Base-by-base conservation (phyloP, 2,329 filamentous ascomycete species). In the Neopestalotiopsis clavispora region DNA sequence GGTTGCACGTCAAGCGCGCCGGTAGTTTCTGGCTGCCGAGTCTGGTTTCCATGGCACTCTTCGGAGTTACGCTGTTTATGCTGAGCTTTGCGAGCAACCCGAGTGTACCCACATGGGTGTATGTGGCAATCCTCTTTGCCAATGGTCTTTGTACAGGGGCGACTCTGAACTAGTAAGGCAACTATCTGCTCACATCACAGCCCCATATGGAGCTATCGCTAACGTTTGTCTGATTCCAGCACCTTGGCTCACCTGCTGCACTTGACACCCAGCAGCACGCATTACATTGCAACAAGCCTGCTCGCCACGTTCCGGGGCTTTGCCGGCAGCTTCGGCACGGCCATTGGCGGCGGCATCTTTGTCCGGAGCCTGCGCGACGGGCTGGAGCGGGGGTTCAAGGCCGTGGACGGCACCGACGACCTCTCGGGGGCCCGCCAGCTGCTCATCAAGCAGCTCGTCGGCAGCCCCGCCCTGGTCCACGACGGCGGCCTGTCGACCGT, bases 271-370 rank as follows among this genome's bases (percentile, higher is more conserved):
- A 84, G 87, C 0, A 84, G 88, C 6, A 89, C 90, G 1, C 92
- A 95, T 74, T 94, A 92, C 75, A 89, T 96, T 64, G 89, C 92
- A 3, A 94, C 91, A 0, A 92, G 92, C 13, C 83, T 97, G 57
- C 80, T 95, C 4, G 89, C 91, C 34, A 97, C 93, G 0, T 95
- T 95, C 80, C 87, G 94, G 4, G 92, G 92, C 4, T 95, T 96
- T 71, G 92, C 92, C 0, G 93, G 93, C 14, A 92, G 90, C 65
- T 96, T 97, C 74, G 93, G 94, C 2, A 92, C 91, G 1, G 89
- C 93, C 0, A 91, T 95, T 62, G 92, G 93, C 2, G 93, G 94
- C 2, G 94, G 94, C 0, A 84, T 93, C 66, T 95, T 95, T 76
- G 84, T 87, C 56, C 86, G 92, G 4, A 83, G 89, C 1, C 79